phyloP scores from a whole-genome alignment of 176 grass and related monocot species.

The Puya raimondii region DNA sequence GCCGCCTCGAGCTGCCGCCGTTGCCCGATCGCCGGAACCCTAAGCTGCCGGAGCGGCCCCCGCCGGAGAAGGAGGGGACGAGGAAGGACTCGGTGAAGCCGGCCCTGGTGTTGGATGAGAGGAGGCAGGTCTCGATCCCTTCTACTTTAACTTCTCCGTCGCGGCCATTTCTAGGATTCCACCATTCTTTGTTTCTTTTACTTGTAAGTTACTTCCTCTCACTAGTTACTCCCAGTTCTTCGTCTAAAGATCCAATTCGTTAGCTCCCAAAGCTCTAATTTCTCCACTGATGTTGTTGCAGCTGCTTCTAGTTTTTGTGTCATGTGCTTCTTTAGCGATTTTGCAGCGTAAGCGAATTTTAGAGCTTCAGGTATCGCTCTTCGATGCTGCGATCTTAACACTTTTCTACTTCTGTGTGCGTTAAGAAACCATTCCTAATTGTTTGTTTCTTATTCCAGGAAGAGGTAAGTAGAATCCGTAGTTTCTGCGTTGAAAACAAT shows the following conservation, averaged over 20 bases:
- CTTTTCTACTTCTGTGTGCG: neutral
- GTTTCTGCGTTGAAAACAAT: constrained; percentile 29
- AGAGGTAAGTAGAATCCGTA: constrained; percentile 28
- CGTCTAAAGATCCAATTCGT: neutral
- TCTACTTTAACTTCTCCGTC: constrained; percentile 5
- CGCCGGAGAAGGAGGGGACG: constrained; percentile 37
- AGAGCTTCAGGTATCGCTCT: constrained; percentile 47
- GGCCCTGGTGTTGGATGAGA: constrained; percentile 28
- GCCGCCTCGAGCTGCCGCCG: neutral
- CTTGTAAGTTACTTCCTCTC: constrained; percentile 43
- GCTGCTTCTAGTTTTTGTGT: constrained; percentile 45
- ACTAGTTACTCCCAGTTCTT: constrained; percentile 5
- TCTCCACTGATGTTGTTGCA: constrained; percentile 35
- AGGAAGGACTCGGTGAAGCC: constrained; percentile 46
- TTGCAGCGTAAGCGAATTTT: constrained; percentile 67
- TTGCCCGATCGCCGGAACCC: constrained; percentile 15
- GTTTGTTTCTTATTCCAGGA: constrained; percentile 30
- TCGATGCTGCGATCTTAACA: constrained; percentile 2
- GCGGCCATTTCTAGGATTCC: constrained; percentile 29
- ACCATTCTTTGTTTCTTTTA: constrained; percentile 53
- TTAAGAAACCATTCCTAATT: constrained; percentile 7
- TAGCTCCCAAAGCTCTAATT: constrained; percentile 7
- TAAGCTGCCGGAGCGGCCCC: constrained; percentile 14
- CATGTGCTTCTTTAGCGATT: constrained; percentile 43
- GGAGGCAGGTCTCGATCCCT: constrained; percentile 28